Evolutionary conservation across 805 yeast species (phyloP).

Genomic region (Starmerella riodocensis): DNA sequence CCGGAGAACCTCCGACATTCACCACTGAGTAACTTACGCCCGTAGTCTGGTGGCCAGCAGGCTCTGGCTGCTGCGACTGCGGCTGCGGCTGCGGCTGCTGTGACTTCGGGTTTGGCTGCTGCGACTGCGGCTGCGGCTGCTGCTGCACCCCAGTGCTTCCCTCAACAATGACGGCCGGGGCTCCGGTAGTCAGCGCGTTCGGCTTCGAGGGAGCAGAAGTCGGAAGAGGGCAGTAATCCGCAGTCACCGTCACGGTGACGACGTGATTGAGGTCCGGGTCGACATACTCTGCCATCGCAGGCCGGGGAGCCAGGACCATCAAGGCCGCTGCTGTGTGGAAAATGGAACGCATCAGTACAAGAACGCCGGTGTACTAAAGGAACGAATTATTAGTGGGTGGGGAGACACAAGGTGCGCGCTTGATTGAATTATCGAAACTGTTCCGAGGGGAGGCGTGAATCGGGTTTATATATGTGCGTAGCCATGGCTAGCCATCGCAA

Average conservation of each 20-base stretch:
- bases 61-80: background rate
- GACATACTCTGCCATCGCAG: slow-evolving; percentile 15
- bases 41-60: background rate
- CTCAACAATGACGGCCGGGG: no score
- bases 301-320: background rate
- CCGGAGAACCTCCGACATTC: slow-evolving; percentile 21
- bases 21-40: slow-evolving; percentile 21
- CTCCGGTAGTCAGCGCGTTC: no score
- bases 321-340: slow-evolving; percentile 7
- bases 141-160: no score
- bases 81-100: background rate
- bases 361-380: background rate
- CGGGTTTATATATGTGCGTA: no score
- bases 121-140: background rate
- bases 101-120: background rate
- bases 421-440: background rate
- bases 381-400: slow-evolving; percentile 3
- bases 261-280: slow-evolving; percentile 23
- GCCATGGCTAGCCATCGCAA: no score
- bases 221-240: slow-evolving; percentile 10
- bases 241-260: slow-evolving; percentile 20
- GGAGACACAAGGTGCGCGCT: background rate
- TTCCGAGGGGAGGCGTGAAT: no score
- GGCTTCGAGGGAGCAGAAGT: background rate
- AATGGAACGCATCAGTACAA: slow-evolving; percentile 9